Percentiles rank a stretch among this genome's conserved stretches.
phyloP scores from a whole-genome alignment of 768 basidiomycete species.

The Amanita muscaria region DNA sequence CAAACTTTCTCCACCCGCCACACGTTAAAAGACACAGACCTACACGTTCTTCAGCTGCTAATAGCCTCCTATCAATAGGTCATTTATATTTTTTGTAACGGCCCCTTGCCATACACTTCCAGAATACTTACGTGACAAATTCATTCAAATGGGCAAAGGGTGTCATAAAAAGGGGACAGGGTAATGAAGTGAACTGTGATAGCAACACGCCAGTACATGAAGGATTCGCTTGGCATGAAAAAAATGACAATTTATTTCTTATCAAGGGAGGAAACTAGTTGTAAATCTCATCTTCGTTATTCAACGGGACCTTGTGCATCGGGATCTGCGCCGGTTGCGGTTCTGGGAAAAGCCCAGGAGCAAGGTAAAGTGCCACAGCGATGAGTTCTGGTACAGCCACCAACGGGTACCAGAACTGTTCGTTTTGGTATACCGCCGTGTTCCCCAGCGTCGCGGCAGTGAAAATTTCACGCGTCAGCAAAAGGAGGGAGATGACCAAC shows the following conservation, averaged over 20 bases:
- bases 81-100: no score
- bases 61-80: no score
- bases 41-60: no score
- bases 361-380: constrained; percentile 18
- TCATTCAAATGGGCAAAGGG: constrained; percentile 10
- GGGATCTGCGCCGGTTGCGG: no score
- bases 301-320: no score
- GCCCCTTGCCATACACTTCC: constrained; percentile 8
- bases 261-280: no score
- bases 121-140: constrained; percentile 10
- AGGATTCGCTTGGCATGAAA: constrained; percentile 8
- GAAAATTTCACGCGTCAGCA: constrained; percentile 31
- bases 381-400: constrained; percentile 31
- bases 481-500: constrained; percentile 23
- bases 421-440: constrained; percentile 19
- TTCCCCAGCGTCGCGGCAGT: constrained; percentile 24
- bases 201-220: constrained; percentile 6
- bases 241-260: no score
- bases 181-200: constrained; percentile 5
- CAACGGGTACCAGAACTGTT: constrained; percentile 34
- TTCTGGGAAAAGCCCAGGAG: constrained; percentile 28
- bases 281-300: no score
- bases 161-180: constrained; percentile 3
- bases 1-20: no score
- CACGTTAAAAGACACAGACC: no score